These are phyloP conservation scores for Botrytis deweyae DNA, from an alignment of 2,329 filamentous ascomycete genomes.

Conservation along the genomic window DNA sequence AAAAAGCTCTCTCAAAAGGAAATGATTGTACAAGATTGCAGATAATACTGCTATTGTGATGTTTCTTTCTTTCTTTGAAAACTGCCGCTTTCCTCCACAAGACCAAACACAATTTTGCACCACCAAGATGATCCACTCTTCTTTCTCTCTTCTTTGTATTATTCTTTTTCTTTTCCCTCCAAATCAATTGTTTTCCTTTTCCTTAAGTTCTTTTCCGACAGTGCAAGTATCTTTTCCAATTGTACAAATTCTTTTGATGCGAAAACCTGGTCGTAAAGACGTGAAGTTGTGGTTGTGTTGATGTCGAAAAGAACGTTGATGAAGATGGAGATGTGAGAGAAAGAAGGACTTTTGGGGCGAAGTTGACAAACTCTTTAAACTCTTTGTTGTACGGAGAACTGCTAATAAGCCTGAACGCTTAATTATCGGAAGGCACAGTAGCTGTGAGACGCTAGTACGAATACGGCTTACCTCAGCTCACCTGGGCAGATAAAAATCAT, in stretches of 20 bases:
- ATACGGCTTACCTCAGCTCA: not conserved
- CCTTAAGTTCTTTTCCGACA: constrained; percentile 9
- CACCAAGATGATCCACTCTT: constrained; percentile 19
- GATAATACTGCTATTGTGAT: constrained; percentile 34
- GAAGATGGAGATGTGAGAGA: not conserved
- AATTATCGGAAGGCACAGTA: not conserved
- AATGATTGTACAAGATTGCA: constrained; percentile 42
- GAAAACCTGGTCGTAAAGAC: not conserved
- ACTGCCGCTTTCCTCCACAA: constrained; percentile 26
- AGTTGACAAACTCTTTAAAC: constrained; percentile 20
- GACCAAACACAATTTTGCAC: constrained; percentile 18
- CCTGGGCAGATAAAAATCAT: no score
- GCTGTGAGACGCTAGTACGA: not conserved
- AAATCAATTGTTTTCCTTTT: constrained; percentile 14
- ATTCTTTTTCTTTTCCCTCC: constrained; percentile 19
- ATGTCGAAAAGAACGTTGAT: constrained; percentile 10
- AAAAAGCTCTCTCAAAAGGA: constrained; percentile 36
- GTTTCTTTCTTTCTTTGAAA: constrained; percentile 30
- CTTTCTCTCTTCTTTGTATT: constrained; percentile 16
- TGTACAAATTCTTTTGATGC: not conserved
- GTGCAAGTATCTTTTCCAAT: not conserved
- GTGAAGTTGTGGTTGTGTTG: not conserved
- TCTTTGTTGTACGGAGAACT: not conserved
- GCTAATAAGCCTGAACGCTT: not conserved
- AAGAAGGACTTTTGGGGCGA: constrained; percentile 2